Conservation (phyloP, 2,329 filamentous ascomycete genomes). For the Cadophora sp. region DNA sequence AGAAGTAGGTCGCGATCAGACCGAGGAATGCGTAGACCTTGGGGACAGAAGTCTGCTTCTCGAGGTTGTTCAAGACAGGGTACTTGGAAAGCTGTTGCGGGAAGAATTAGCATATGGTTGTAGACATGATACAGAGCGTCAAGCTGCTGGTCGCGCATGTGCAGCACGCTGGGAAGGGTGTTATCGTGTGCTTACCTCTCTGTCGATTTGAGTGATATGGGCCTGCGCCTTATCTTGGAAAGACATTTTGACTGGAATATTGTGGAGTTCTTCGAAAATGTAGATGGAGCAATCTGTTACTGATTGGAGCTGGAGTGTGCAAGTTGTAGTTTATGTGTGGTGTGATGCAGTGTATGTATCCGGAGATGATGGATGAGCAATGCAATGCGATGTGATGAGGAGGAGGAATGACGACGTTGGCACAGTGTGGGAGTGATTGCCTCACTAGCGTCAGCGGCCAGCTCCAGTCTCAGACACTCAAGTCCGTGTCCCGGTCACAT, state of each 20-base stretch:
- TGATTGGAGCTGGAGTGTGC: conserved; percentile 12
- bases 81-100: conserved; percentile 78
- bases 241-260: conserved; percentile 62
- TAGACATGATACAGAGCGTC: not conserved
- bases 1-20: conserved; percentile 80
- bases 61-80: conserved; percentile 81
- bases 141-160: conserved; percentile 8
- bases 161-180: not conserved
- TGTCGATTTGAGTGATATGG: conserved; percentile 81
- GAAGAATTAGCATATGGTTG: conserved; percentile 19
- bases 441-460: conserved; percentile 1
- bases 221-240: conserved; percentile 79
- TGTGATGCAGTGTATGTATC: not conserved
- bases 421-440: conserved; percentile 3
- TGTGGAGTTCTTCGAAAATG: not conserved
- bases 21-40: conserved; percentile 87
- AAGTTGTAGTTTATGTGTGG: not conserved
- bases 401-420: conserved; percentile 21
- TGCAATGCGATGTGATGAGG: conserved; percentile 18
- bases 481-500: conserved; percentile 6
- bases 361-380: conserved; percentile 2
- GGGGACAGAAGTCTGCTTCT: conserved; percentile 82
- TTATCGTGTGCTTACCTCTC: conserved; percentile 64
- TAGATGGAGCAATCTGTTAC: not conserved
- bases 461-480: not conserved